Evolutionary conservation across 371 early-diverging fungal genomes (phyloP).

Genomic region (Chytridium lagenaria): DNA sequence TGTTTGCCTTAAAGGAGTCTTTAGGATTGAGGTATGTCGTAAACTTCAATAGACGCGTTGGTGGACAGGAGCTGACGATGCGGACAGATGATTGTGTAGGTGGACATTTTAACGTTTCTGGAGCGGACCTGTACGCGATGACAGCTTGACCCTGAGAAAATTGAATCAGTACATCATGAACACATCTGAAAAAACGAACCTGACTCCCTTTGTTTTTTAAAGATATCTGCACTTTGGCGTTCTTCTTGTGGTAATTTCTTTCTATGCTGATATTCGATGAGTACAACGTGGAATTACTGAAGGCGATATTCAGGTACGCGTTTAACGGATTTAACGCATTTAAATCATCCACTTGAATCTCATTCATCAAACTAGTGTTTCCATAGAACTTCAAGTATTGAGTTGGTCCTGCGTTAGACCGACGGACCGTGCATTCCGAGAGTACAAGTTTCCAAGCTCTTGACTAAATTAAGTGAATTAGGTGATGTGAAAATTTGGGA

Average conservation of each 20-base stretch:
- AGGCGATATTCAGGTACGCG: not conserved
- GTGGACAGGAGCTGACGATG: constrained; percentile 12
- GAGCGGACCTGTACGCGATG: constrained; percentile 5
- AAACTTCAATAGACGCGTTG: constrained; percentile 14
- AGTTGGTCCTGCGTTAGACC: not conserved
- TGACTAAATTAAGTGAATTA: not conserved
- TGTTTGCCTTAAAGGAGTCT: too few relatives aligned
- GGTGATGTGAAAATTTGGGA: not conserved
- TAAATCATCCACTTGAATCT: not conserved
- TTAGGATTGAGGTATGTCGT: too few relatives aligned
- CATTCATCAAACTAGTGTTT: not conserved
- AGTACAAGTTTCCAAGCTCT: not conserved
- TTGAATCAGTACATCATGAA: not conserved
- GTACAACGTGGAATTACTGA: not conserved
- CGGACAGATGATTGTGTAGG: not conserved
- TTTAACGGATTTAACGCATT: not conserved
- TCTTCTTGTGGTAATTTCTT: not conserved
- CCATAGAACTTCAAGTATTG: constrained; percentile 13
- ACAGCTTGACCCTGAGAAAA: constrained; percentile 9
- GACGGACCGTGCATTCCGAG: not conserved
- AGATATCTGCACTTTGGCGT: not conserved
- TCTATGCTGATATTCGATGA: not conserved
- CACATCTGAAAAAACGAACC: not conserved
- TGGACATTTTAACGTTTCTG: constrained; percentile 15
- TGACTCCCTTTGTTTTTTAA: not conserved